Evolutionary conservation across 768 basidiomycete species (phyloP).

Genomic region (Leccinum incarnatum): DNA sequence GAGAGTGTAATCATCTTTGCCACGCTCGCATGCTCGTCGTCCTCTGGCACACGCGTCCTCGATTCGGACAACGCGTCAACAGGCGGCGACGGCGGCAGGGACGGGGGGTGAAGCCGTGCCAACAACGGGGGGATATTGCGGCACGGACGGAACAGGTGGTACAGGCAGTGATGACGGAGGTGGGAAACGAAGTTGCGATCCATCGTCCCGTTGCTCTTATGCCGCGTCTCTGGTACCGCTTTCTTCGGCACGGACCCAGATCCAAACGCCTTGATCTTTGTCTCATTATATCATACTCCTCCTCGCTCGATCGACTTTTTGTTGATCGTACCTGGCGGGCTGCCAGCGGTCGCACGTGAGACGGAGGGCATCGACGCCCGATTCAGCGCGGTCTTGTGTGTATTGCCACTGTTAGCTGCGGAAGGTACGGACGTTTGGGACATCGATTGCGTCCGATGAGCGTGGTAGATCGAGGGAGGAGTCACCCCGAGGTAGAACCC

Average conservation of each 20-base stretch:
- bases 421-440: slow-evolving; percentile 60
- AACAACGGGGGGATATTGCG: slow-evolving; percentile 19
- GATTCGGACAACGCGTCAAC: slow-evolving; percentile 19
- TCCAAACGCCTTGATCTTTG: not conserved
- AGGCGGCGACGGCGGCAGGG: slow-evolving; percentile 28
- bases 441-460: slow-evolving; percentile 68
- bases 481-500: slow-evolving; percentile 77
- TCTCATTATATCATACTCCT: slow-evolving; percentile 38
- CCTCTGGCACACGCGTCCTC: slow-evolving; percentile 7
- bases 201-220: slow-evolving; percentile 71
- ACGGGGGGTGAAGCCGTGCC: slow-evolving; percentile 1
- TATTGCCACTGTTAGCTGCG: slow-evolving; percentile 24
- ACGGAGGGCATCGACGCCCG: slow-evolving; percentile 70
- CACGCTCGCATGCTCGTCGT: slow-evolving; percentile 9
- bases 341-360: slow-evolving; percentile 39
- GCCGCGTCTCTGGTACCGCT: slow-evolving; percentile 18
- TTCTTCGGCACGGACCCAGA: slow-evolving; percentile 20
- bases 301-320: slow-evolving; percentile 48
- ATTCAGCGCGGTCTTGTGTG: slow-evolving; percentile 39
- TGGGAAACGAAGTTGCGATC: slow-evolving; percentile 72
- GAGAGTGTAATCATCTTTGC: slow-evolving; percentile 51
- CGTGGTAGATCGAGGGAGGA: slow-evolving; percentile 33
- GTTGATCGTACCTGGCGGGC: slow-evolving; percentile 38
- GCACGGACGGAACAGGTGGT: slow-evolving; percentile 9
- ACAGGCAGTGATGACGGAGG: slow-evolving; percentile 4